A percentile compares a stretch with the other conserved stretches of the same genome.
These are phyloP conservation scores for Skeletonema potamos DNA, from an alignment of 108 stramenopile genomes.

Conservation along the genomic window DNA sequence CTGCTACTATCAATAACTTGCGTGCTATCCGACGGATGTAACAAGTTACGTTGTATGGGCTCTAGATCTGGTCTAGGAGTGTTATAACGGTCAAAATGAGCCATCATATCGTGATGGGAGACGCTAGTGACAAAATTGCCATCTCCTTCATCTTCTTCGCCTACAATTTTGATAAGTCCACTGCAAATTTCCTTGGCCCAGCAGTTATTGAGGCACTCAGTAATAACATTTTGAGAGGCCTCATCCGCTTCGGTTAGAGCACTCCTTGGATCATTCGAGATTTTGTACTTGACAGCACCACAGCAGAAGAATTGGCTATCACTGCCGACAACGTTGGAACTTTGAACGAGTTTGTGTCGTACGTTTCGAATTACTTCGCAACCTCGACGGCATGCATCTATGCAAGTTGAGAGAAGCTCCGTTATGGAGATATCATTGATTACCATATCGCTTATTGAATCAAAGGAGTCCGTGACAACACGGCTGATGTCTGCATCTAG, in stretches of 20 bases:
- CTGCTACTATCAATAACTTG: background rate
- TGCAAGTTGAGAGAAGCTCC: slow-evolving; percentile 62
- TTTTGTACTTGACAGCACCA: slow-evolving; percentile 29
- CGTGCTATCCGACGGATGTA: background rate
- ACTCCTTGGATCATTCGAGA: slow-evolving; percentile 47
- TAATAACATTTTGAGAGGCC: slow-evolving; percentile 39
- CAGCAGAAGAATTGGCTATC: background rate
- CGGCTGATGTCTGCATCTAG: background rate
- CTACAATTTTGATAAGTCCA: slow-evolving; percentile 26
- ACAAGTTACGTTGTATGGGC: slow-evolving; percentile 17
- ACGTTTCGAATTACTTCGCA: slow-evolving; percentile 68
- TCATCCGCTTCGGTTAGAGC: slow-evolving; percentile 54
- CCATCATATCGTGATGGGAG: slow-evolving; percentile 1
- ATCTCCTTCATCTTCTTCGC: slow-evolving; percentile 43
- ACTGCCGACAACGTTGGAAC: slow-evolving; percentile 2
- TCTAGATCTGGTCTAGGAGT: slow-evolving; percentile 26
- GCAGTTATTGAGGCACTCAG: slow-evolving; percentile 22
- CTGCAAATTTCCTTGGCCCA: slow-evolving; percentile 32
- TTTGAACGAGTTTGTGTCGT: slow-evolving; percentile 10
- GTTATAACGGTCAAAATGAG: slow-evolving; percentile 35
- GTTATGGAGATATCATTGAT: slow-evolving; percentile 46
- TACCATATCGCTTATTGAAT: background rate
- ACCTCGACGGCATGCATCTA: slow-evolving; percentile 65
- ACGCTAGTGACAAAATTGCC: slow-evolving; percentile 2
- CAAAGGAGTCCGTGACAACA: background rate